These are phyloP conservation scores for Serendipita sp. DNA, from an alignment of 768 basidiomycete genomes.

Conservation along the genomic window DNA sequence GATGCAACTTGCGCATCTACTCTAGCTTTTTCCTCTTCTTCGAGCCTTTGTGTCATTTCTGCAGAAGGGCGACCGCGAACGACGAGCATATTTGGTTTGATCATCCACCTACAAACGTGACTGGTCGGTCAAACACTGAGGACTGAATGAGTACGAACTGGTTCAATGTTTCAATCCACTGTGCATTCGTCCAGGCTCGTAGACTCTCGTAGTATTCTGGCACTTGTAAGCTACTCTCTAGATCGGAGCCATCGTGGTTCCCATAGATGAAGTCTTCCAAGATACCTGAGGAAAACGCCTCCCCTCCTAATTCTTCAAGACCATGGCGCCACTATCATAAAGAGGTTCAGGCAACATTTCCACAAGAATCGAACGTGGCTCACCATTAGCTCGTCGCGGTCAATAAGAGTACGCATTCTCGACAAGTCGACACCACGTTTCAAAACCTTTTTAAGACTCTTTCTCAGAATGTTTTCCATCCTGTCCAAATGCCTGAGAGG, in stretches of 20 bases:
- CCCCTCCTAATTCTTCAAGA: slow-evolving; percentile 68
- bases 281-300: slow-evolving; percentile 55
- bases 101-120: slow-evolving; percentile 44
- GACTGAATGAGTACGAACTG: slow-evolving; percentile 31
- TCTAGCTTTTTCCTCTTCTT: slow-evolving; percentile 64
- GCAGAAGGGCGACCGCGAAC: slow-evolving; percentile 81
- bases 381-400: slow-evolving; percentile 77
- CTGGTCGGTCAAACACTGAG: slow-evolving; percentile 7
- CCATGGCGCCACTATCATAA: slow-evolving; percentile 55
- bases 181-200: slow-evolving; percentile 48
- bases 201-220: slow-evolving; percentile 44
- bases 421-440: slow-evolving; percentile 78
- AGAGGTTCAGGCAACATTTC: slow-evolving; percentile 5
- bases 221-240: slow-evolving; percentile 47
- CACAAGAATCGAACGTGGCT: slow-evolving; percentile 7
- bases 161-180: slow-evolving; percentile 64
- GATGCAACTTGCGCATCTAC: slow-evolving; percentile 46
- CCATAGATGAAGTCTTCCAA: slow-evolving; percentile 83
- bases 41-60: slow-evolving; percentile 58
- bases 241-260: slow-evolving; percentile 60
- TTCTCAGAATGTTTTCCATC: slow-evolving; percentile 51
- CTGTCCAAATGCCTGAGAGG: slow-evolving; percentile 59
- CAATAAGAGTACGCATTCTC: slow-evolving; percentile 72
- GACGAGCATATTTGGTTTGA: slow-evolving; percentile 54
- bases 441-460: slow-evolving; percentile 51